phyloP scores from a whole-genome alignment of 1,284 basidiomycete genomes.

The Irpex sp. region DNA sequence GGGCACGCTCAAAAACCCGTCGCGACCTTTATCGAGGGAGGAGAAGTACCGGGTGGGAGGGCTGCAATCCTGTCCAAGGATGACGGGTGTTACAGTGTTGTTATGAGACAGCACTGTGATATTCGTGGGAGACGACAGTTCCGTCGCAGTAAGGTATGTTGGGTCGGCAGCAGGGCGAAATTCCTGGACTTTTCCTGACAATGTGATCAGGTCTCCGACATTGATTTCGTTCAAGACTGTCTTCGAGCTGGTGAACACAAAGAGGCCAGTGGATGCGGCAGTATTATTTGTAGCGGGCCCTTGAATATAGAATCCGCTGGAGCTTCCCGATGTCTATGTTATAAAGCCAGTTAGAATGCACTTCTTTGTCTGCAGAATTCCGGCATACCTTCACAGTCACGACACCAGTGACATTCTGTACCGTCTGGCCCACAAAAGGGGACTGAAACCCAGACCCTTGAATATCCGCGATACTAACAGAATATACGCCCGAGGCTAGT shows the following conservation, averaged over 20 bases:
- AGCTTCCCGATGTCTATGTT: constrained; percentile 9
- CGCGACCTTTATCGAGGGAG: constrained; percentile 45
- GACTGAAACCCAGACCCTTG: constrained; percentile 50
- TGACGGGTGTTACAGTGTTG: constrained; percentile 41
- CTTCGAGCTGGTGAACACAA: constrained; percentile 43
- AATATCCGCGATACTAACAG: constrained; percentile 40
- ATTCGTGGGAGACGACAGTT: constrained; percentile 44
- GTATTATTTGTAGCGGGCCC: constrained; percentile 38
- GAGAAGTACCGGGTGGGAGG: constrained; percentile 51
- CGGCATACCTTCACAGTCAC: constrained; percentile 39
- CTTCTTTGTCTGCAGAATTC: background rate
- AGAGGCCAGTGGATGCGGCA: constrained; percentile 38
- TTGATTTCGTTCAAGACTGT: constrained; percentile 37
- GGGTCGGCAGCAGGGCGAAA: constrained; percentile 41
- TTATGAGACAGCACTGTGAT: constrained; percentile 44
- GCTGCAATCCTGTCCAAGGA: constrained; percentile 48
- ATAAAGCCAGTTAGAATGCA: constrained; percentile 4
- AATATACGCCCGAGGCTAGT: constrained; percentile 8
- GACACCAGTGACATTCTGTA: constrained; percentile 47
- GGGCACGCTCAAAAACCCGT: constrained; percentile 51
- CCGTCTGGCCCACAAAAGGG: constrained; percentile 42
- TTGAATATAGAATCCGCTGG: constrained; percentile 46
- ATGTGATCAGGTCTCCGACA: constrained; percentile 49
- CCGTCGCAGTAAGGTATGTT: constrained; percentile 46
- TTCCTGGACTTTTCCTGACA: constrained; percentile 46